Evolutionary conservation across 1,284 basidiomycete species (phyloP), one percentile per base, ranked within the genome.

Genomic region (Rhodotorula sp.): DNA sequence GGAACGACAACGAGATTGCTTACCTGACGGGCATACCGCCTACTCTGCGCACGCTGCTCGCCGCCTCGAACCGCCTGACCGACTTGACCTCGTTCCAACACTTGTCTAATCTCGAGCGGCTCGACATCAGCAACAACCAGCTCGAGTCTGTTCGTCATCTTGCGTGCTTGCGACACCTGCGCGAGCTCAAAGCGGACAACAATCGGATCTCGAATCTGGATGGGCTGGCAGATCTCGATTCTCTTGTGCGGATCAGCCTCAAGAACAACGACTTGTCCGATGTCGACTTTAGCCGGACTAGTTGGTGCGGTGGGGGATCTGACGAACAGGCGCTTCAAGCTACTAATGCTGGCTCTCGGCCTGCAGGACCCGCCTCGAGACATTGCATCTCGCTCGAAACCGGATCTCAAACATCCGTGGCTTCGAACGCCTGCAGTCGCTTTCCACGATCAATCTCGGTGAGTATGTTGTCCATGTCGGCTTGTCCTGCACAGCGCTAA

Each of bases 41-140:
- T 43, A 86, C 86, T 7, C 85, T 97, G 70, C 87, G 92, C 82
- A 91, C 88, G 77, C 86, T 97, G 80, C 90, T 89, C 81, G 88
- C 90, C 78, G 87, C 90, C 60, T 87, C 86, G 65, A 97, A 97
- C 81, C 86, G 92, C 74, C 85, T 99, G 77, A 91, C 92, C 75
- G 87, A 88, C 71, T 84, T 97, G 75, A 93, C 93, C 39, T 93
- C 94, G 31, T 97, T 95, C 81, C 87, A 87, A 79, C 94, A 97
- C 81, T 84, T 99, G 76, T 83, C 85, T 52, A 91, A 92, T 81
- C 85, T 99, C 57, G 92, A 95, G 82, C 88, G 87, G 78, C 86
- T 99, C 76, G 93, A 99, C 83, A 88, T 99, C 75, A 95, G 93
- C 81, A 83, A 87, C 77, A 99, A 99, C 81, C 87, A 92, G 73